Base-by-base conservation (phyloP, 164 flowering plant genomes). In the Euptelea pleiosperma region DNA sequence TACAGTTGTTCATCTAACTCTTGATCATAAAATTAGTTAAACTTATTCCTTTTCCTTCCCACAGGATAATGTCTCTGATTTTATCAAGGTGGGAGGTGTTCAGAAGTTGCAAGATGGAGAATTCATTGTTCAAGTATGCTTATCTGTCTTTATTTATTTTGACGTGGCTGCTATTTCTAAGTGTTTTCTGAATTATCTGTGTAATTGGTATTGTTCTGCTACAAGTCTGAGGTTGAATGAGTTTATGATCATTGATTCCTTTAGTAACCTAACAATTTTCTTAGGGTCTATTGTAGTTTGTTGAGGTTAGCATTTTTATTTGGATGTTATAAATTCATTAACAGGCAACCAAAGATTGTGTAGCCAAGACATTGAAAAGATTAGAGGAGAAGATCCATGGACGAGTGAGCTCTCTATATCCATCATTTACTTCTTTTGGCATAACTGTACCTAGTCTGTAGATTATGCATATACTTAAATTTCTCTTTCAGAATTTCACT, bases 31-130 rank as follows among this genome's bases (percentile, higher is more conserved):
- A 19, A 14, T 56, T n/a, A 57, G 7, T 28, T n/a, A n/a, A n/a
- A n/a, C n/a, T 15, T 22, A 31, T 43, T 50, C 9, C 28, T 14
- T 55, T 64, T 52, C n/a, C 35, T 56, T 6, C 36, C 28, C 34
- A 33, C 70, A 94, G 99, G 99, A 94, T 69, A 94, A 94, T 77
- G 91, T 89, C 43, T 79, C 96, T 2, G 93, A 88, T 64, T 79
- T 94, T 75, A 82, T 94, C 45, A 91, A 79, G 79, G 91, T 89
- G 24, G 99, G 97, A 61, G 99, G 97, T 66, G 86, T 89, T 53
- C 99, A 94, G 69, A 91, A 82, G 79, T 84, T 94, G 69, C 97
- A 89, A 65, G 96, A 94, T 67, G 99, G 99, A 44, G 96, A 91
- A 55, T 94, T 94, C 55, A 89, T 94, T 73, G 89, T 91, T 65